These are phyloP conservation scores for Talaromyces nanjingensis DNA, from an alignment of 495 filamentous ascomycete species.

Conservation along the genomic window DNA sequence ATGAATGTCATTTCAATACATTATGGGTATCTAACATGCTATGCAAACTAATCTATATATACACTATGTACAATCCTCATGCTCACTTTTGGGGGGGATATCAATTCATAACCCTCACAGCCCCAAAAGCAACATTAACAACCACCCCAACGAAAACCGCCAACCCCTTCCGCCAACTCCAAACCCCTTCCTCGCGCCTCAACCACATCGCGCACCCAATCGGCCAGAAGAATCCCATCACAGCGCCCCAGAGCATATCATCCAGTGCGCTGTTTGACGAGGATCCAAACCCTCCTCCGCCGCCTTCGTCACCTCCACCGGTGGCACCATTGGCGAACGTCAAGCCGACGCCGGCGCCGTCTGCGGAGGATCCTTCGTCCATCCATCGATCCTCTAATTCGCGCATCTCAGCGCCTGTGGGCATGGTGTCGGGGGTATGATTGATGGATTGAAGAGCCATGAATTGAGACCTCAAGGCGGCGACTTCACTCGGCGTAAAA, in stretches of 20 bases:
- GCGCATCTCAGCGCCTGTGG: conserved; percentile 50
- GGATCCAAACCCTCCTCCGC: conserved; percentile 37
- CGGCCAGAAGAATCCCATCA: conserved; percentile 93
- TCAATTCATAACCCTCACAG: conserved; percentile 49
- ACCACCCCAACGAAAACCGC: conserved; percentile 77
- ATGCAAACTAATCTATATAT: conserved; percentile 3
- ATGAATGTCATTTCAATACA: conserved; percentile 2
- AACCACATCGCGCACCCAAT: conserved; percentile 78
- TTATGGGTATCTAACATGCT: conserved; percentile 10
- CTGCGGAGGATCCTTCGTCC: conserved; percentile 56
- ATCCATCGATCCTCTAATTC: conserved; percentile 88
- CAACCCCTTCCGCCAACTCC: conserved; percentile 71
- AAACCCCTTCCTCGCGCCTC: conserved; percentile 81
- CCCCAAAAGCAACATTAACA: conserved; percentile 64
- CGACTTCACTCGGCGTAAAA: conserved; percentile 74
- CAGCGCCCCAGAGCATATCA: conserved; percentile 79
- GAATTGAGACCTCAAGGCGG: conserved; percentile 78
- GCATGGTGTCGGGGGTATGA: conserved; percentile 82
- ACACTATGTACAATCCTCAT: background rate
- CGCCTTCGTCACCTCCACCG: conserved; percentile 49
- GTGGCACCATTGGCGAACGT: too few species aligned
- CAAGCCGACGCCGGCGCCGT: conserved; percentile 29
- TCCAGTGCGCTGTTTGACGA: conserved; percentile 53
- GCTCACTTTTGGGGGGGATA: background rate
- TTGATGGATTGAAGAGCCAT: conserved; percentile 66